These are phyloP conservation scores for Phaffomyces thermotolerans DNA, from an alignment of 805 yeast species.

Conservation along the genomic window DNA sequence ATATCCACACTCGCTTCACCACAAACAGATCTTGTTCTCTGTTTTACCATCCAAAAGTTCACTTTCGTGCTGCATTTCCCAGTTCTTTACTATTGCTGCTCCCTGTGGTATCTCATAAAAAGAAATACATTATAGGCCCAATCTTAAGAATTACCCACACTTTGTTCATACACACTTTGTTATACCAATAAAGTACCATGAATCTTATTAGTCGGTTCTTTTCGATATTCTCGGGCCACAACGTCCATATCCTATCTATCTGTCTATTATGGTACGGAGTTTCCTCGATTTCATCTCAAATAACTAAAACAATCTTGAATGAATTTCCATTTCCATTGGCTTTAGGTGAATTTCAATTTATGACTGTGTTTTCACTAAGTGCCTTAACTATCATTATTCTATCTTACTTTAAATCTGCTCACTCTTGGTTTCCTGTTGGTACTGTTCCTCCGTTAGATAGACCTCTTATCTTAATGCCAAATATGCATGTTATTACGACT, in stretches of 20 bases:
- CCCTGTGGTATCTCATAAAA: too few relatives aligned
- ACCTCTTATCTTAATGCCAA: conserved; percentile 26
- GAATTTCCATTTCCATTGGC: conserved; percentile 55
- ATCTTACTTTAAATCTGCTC: conserved; percentile 25
- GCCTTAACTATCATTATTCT: conserved; percentile 31
- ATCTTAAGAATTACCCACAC: too few relatives aligned
- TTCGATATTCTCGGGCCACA: conserved; percentile 1
- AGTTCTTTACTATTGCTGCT: too few relatives aligned
- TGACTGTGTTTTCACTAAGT: conserved; percentile 41
- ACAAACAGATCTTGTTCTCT: too few relatives aligned
- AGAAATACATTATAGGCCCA: too few relatives aligned
- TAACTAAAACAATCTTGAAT: conserved; percentile 48
- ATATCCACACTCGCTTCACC: too few relatives aligned
- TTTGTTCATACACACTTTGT: too few relatives aligned
- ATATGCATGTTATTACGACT: conserved; percentile 35
- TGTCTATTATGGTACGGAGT: conserved; percentile 56
- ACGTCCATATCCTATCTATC: conserved; percentile 12
- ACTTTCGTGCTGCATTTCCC: too few relatives aligned
- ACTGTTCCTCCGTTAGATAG: conserved; percentile 37
- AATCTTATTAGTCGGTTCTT: background rate
- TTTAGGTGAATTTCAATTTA: conserved; percentile 57
- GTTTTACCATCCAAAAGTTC: too few relatives aligned
- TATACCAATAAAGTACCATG: too few relatives aligned
- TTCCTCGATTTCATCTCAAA: conserved; percentile 58
- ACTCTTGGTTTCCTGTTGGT: conserved; percentile 42